phyloP scores from a whole-genome alignment of 1,139 yeast species.

The Kurtzmaniella quercitrusa region DNA sequence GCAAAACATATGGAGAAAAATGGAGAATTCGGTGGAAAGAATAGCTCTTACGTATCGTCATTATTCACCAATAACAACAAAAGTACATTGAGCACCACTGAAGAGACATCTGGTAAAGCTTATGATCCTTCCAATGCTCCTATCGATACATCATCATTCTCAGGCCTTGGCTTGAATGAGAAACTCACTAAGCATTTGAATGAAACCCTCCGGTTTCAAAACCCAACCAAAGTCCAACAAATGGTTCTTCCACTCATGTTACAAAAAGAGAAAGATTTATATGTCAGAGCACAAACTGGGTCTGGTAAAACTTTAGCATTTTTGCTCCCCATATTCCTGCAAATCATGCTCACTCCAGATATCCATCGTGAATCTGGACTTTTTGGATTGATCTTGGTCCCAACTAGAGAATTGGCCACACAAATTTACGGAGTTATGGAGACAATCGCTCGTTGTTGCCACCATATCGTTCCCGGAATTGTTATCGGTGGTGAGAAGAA shows the following conservation, averaged over 20 bases:
- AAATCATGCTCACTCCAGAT: constrained; percentile 51
- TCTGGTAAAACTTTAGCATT: constrained; percentile 92
- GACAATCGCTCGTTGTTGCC: constrained; percentile 65
- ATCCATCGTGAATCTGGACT: constrained; percentile 75
- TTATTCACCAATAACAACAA: constrained; percentile 73
- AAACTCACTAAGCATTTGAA: constrained; percentile 52
- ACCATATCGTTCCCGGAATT: constrained; percentile 83
- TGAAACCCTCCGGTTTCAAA: constrained; percentile 53
- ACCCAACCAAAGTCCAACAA: constrained; percentile 86
- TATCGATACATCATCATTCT: constrained; percentile 65
- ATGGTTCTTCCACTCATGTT: constrained; percentile 72
- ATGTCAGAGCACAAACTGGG: constrained; percentile 93
- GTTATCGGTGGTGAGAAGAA: constrained; percentile 95
- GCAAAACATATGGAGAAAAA: constrained; percentile 30
- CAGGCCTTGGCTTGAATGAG: constrained; percentile 64
- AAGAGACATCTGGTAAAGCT: constrained; percentile 19
- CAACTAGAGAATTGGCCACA: constrained; percentile 92
- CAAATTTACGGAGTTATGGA: constrained; percentile 85
- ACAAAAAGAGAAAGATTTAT: constrained; percentile 55
- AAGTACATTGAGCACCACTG: constrained; percentile 12
- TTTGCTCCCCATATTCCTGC: constrained; percentile 74
- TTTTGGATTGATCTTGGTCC: constrained; percentile 83
- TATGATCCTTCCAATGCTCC: constrained; percentile 82
- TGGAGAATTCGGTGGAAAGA: constrained; percentile 49
- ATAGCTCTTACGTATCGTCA: constrained; percentile 73